phyloP scores from a whole-genome alignment of 1,284 basidiomycete genomes.

The Mycena sp. region DNA sequence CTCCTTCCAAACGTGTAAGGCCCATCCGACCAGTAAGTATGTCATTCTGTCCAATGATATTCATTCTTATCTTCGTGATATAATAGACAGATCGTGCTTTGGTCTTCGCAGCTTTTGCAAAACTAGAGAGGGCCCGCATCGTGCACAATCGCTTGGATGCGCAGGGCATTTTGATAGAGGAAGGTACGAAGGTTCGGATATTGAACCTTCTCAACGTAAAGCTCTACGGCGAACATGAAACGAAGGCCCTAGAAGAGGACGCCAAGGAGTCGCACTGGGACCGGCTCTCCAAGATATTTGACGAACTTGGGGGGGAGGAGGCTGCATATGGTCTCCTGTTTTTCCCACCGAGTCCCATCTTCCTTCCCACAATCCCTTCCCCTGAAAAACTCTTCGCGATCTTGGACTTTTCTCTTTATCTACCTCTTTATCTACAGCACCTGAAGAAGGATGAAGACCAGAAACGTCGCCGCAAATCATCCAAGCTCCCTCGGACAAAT shows the following conservation, averaged over 20 bases:
- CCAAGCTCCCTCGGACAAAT: not conserved
- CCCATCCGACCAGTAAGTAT: not conserved
- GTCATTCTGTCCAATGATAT: not conserved
- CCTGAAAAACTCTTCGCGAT: not conserved
- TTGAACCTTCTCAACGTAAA: not conserved
- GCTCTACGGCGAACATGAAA: not conserved
- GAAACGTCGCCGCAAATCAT: not conserved
- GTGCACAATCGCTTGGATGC: not conserved
- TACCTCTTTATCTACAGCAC: not conserved
- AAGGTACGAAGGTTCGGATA: slow-evolving; percentile 1
- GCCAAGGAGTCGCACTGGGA: slow-evolving; percentile 10
- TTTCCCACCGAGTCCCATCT: not conserved
- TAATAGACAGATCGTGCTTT: slow-evolving; percentile 17
- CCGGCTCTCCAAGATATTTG: not conserved
- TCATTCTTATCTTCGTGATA: not conserved
- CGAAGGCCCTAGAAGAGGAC: slow-evolving; percentile 1
- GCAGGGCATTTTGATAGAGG: slow-evolving; percentile 4
- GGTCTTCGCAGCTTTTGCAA: slow-evolving; percentile 22
- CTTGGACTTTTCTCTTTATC: not conserved
- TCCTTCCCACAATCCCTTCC: slow-evolving; percentile 5
- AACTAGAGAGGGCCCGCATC: slow-evolving; percentile 16
- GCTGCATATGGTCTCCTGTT: not conserved
- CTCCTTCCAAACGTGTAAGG: not conserved
- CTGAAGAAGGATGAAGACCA: not conserved
- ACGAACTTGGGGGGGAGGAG: not conserved